A percentile compares a stretch with the other conserved stretches of the same genome.
These are phyloP conservation scores for Kokia cookei DNA, from an alignment of 441 rosid species.

Conservation along the genomic window DNA sequence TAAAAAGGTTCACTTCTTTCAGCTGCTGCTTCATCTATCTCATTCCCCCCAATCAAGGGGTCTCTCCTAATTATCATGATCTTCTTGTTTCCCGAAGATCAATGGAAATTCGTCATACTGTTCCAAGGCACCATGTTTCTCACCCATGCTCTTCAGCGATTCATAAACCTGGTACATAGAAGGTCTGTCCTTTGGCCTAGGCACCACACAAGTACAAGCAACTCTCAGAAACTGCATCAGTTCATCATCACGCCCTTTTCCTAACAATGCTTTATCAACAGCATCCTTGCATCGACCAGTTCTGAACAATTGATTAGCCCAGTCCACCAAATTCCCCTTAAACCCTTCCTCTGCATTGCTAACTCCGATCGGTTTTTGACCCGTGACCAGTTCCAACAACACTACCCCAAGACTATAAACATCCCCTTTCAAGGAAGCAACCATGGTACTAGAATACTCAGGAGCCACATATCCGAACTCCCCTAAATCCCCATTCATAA, in stretches of 20 bases:
- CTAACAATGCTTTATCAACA: slow-evolving; percentile 35
- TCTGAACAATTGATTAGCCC: slow-evolving; percentile 41
- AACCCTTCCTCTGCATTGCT: slow-evolving; percentile 42
- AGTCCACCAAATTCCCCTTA: slow-evolving; percentile 62
- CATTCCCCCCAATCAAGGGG: background rate
- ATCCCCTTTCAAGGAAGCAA: slow-evolving; percentile 58
- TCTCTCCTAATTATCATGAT: slow-evolving; percentile 25
- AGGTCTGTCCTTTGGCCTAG: slow-evolving; percentile 68
- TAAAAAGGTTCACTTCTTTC: background rate
- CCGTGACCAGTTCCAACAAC: slow-evolving; percentile 56
- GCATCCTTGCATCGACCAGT: slow-evolving; percentile 44
- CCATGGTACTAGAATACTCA: slow-evolving; percentile 52
- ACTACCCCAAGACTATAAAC: slow-evolving; percentile 63
- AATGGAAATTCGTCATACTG: slow-evolving; percentile 51
- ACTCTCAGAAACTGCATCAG: slow-evolving; percentile 42
- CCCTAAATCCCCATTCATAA: slow-evolving; percentile 43
- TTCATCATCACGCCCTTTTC: slow-evolving; percentile 51
- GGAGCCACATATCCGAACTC: slow-evolving; percentile 69
- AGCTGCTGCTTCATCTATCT: background rate
- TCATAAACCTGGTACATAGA: slow-evolving; percentile 52
- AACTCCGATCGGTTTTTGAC: slow-evolving; percentile 40
- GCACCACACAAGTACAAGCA: slow-evolving; percentile 54
- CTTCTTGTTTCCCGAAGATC: slow-evolving; percentile 37
- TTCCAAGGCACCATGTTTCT: slow-evolving; percentile 41
- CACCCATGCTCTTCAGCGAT: slow-evolving; percentile 46